phyloP scores from a whole-genome alignment of 2,329 filamentous ascomycete genomes.

The Triangularia verruculosa region DNA sequence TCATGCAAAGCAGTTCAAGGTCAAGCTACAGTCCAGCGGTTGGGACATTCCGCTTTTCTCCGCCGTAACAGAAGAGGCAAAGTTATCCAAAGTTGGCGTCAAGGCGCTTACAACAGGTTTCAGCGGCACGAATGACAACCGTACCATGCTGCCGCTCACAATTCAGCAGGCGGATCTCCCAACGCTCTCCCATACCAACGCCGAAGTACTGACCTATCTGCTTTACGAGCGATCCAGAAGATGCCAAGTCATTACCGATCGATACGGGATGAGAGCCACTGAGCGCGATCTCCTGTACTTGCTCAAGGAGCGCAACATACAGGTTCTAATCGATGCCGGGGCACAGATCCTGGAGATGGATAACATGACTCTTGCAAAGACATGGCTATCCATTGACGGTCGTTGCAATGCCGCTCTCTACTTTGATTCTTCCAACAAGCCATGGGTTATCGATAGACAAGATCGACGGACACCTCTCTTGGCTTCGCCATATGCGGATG shows the following conservation, averaged over 20 bases:
- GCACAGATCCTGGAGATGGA: constrained; percentile 62
- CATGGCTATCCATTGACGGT: constrained; percentile 50
- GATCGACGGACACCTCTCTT: constrained; percentile 43
- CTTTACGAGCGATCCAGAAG: constrained; percentile 51
- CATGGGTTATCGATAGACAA: constrained; percentile 42
- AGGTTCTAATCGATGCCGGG: constrained; percentile 61
- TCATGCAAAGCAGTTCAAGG: constrained; percentile 62
- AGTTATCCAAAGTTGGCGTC: constrained; percentile 13
- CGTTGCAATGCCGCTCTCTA: constrained; percentile 50
- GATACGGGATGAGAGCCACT: constrained; percentile 37
- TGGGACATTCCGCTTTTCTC: constrained; percentile 61
- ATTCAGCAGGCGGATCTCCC: constrained; percentile 62
- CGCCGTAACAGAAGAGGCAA: neutral
- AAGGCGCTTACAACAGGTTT: constrained; percentile 60
- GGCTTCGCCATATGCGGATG: constrained; percentile 52
- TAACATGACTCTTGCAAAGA: constrained; percentile 47
- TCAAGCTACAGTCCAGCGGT: constrained; percentile 62
- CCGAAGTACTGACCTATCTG: constrained; percentile 60
- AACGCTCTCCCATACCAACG: constrained; percentile 57
- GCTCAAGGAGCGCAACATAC: constrained; percentile 40
- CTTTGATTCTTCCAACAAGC: constrained; percentile 46
- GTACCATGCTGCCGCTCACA: constrained; percentile 55
- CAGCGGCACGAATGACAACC: constrained; percentile 68
- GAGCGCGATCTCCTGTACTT: constrained; percentile 45
- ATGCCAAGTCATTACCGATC: constrained; percentile 42